Evolutionary conservation across 805 yeast species (phyloP), one percentile per base, ranked within the genome.

Genomic region (Cephaloascus fragrans): DNA sequence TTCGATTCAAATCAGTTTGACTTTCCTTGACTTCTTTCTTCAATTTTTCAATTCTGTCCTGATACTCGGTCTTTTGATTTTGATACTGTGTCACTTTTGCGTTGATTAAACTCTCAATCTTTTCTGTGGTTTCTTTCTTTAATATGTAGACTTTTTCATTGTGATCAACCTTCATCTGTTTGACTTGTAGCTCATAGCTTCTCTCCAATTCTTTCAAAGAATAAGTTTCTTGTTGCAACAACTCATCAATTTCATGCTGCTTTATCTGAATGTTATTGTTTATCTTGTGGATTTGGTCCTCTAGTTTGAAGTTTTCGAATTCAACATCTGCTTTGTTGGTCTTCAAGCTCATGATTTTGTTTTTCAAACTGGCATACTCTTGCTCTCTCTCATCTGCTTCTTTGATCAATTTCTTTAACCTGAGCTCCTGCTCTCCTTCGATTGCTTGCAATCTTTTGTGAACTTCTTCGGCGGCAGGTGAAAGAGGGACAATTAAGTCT

Each of bases 311-410:
- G 37, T 53, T 58, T 23, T 62, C 62, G 19, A 66, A 45, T 35
- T 66, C 72, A 23, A 57, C 49, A 18, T 57, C 56, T 6, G 62
- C 64, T 26, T 56, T 59, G 38, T 62, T 61, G 0, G 72, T 67
- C 40, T 61, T 60, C 6, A 56, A 35, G 1, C 61, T 55, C 47
- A 55, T 48, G 2, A 57, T 47, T 17, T 47, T 39, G 4, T 49
- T 46, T 19, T 46, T 49, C 18, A 46, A 44, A 18, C 42, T 50
- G 14, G 36, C 28, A 38, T 48, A 52, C n/a, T 42, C 51, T 37
- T 18, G 32, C 38, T 49, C 48, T 35, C 44, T 52, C 35, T 36
- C 35, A 38, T 43, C 42, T 50, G 3, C 8, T 14, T 31, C 18
- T 9, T 9, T 31, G 8, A 31, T 39, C 28, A 38, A 35, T 23